Percentiles rank a stretch among this genome's conserved stretches.
Conservation (phyloP, 352 stramenopile species). For the Chrysophaeum taylorii region DNA sequence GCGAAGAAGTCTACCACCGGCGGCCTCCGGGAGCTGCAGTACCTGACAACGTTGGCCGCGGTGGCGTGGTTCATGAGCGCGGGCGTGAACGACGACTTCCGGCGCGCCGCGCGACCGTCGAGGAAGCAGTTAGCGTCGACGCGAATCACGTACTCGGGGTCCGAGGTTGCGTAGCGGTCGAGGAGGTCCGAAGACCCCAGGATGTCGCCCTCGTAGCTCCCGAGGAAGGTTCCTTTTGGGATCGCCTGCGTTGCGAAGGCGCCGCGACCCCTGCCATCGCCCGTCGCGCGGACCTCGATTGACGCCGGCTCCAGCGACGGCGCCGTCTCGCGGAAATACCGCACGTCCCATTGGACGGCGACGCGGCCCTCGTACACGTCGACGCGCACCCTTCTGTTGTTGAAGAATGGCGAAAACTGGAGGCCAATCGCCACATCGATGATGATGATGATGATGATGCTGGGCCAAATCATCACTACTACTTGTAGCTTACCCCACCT, state of each 20-base stretch:
- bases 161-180: background rate
- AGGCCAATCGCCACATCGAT: no score
- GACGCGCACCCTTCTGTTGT: background rate
- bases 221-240: constrained; percentile 2
- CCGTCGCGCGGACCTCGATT: background rate
- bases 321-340: background rate
- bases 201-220: background rate
- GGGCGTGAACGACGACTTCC: background rate
- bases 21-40: background rate
- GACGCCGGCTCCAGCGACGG: background rate
- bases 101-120: background rate
- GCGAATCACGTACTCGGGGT: constrained; percentile 4
- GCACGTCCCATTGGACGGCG: background rate
- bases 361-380: background rate
- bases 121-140: constrained; percentile 3
- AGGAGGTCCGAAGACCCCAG: background rate
- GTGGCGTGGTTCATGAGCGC: background rate
- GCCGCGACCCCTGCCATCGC: background rate
- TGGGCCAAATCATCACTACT: no score
- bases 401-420: no score
- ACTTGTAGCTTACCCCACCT: no score
- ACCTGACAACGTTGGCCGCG: constrained; percentile 1
- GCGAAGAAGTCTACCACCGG: constrained; percentile 9
- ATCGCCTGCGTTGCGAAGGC: background rate
- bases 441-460: no score